phyloP scores from a whole-genome alignment of 257 asterid genomes.

The Nicotiana tabacum region DNA sequence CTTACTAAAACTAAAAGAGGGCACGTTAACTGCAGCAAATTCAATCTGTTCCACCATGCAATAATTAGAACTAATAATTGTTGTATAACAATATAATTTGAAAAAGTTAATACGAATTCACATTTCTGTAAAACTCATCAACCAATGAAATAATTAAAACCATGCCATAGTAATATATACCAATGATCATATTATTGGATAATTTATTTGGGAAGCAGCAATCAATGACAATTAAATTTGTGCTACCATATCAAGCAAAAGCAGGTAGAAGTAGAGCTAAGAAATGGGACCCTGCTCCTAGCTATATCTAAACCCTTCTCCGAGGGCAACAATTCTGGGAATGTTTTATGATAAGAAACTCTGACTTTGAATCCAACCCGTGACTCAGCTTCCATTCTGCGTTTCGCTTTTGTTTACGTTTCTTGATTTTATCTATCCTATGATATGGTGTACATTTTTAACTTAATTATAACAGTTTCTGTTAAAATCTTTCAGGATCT shows the following conservation, averaged over 20 bases:
- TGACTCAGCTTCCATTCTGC: neutral
- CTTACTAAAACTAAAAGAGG: neutral
- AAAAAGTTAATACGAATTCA: neutral
- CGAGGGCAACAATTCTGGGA: too few relatives aligned
- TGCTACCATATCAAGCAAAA: too few relatives aligned
- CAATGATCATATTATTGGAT: neutral
- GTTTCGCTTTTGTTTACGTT: neutral
- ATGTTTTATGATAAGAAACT: neutral
- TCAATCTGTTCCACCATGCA: neutral
- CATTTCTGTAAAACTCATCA: neutral
- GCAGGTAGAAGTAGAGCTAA: too few relatives aligned
- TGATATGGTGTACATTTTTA: too few relatives aligned
- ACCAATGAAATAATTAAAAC: neutral
- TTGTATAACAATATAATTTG: neutral
- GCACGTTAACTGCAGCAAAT: neutral
- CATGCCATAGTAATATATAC: neutral
- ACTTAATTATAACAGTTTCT: neutral
- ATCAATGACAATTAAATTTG: too few relatives aligned
- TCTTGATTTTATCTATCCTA: neutral
- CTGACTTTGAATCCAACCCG: neutral
- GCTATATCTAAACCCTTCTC: too few relatives aligned
- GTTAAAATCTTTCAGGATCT: neutral
- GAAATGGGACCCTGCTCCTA: too few relatives aligned
- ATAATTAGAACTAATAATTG: neutral
- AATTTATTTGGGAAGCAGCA: neutral